Conservation (phyloP, 164 flowering plant species). For the Aristolochia contorta region DNA sequence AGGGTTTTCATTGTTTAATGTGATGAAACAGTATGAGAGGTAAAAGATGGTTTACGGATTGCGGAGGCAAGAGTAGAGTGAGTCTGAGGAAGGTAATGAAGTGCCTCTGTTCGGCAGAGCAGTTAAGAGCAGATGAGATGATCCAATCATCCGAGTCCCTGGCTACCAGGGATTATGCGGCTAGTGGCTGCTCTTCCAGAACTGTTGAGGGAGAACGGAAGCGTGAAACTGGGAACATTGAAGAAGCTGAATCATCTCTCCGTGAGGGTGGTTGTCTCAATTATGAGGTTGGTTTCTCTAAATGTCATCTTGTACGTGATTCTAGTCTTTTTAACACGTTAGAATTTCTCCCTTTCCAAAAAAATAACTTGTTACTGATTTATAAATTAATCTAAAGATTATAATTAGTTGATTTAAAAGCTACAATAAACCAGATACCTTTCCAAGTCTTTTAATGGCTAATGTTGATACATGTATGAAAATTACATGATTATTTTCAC, state of each 20-base stretch:
- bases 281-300: conserved; percentile 59
- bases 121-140: conserved; percentile 38
- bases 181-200: conserved; percentile 62
- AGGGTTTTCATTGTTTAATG: conserved; percentile 5
- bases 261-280: conserved; percentile 70
- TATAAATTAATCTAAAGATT: too few species aligned
- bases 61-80: conserved; percentile 14
- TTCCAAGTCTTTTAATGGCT: too few species aligned
- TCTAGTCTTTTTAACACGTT: too few species aligned
- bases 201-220: conserved; percentile 48
- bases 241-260: conserved; percentile 91
- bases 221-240: conserved; percentile 62
- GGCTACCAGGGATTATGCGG: conserved; percentile 76
- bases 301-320: background rate
- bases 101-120: conserved; percentile 67
- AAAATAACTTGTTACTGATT: too few species aligned
- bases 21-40: conserved; percentile 15
- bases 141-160: conserved; percentile 64
- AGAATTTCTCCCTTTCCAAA: too few species aligned
- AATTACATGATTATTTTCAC: too few species aligned
- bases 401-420: too few species aligned
- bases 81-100: conserved; percentile 50
- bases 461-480: too few species aligned
- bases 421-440: too few species aligned
- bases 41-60: conserved; percentile 23